Evolutionary conservation across 2,329 filamentous ascomycete genomes (phyloP).

Genomic region (Fusarium anthophilum): DNA sequence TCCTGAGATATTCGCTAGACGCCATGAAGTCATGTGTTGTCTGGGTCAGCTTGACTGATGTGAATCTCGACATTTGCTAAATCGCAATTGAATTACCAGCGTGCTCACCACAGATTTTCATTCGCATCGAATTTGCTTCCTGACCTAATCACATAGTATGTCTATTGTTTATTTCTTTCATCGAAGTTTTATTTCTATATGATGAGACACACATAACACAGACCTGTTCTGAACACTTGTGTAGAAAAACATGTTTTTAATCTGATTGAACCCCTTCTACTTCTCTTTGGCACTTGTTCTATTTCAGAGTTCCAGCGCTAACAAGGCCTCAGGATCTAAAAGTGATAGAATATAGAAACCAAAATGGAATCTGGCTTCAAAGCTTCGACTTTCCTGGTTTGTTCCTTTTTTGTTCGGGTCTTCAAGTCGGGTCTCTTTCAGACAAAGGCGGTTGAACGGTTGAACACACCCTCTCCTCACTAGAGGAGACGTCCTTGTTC

Average conservation of each 20-base stretch:
- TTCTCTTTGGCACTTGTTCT: slow-evolving; percentile 1
- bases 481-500: slow-evolving; percentile 15
- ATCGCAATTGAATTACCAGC: neutral
- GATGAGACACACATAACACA: slow-evolving; percentile 47
- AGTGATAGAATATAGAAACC: slow-evolving; percentile 1
- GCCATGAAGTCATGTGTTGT: neutral
- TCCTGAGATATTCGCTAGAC: neutral
- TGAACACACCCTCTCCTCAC: slow-evolving; percentile 12
- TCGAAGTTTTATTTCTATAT: slow-evolving; percentile 28
- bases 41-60: neutral
- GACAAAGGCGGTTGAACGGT: slow-evolving; percentile 21
- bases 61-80: neutral
- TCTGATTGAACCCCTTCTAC: slow-evolving; percentile 35
- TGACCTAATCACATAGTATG: slow-evolving; percentile 13
- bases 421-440: neutral
- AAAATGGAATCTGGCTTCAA: slow-evolving; percentile 23
- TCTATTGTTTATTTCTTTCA: neutral
- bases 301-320: slow-evolving; percentile 19
- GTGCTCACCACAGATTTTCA: slow-evolving; percentile 2
- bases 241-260: slow-evolving; percentile 44
- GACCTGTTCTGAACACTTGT: slow-evolving; percentile 48
- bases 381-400: slow-evolving; percentile 6
- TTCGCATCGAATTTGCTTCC: neutral
- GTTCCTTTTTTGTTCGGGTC: slow-evolving; percentile 7
- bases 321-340: slow-evolving; percentile 14